These are phyloP conservation scores for Apiotrichum gamsii DNA, from an alignment of 1,284 basidiomycete genomes.

Conservation along the genomic window DNA sequence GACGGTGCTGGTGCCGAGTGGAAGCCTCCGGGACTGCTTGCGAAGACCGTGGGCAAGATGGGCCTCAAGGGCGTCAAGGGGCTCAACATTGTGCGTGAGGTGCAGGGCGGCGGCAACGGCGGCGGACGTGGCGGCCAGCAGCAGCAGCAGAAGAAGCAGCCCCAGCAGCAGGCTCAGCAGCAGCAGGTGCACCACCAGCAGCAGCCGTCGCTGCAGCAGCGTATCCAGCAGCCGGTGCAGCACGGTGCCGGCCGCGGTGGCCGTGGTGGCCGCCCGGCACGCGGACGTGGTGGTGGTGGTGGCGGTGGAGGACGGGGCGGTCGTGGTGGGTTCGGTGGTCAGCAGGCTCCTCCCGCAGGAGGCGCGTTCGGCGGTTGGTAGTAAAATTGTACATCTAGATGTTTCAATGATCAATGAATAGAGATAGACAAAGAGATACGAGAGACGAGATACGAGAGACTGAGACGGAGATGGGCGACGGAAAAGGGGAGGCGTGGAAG, in stretches of 20 bases:
- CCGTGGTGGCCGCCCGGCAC: too few relatives aligned
- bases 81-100: slow-evolving; percentile 31
- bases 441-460: neutral
- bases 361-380: too few relatives aligned
- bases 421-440: neutral
- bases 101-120: slow-evolving; percentile 14
- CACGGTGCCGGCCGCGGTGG: too few relatives aligned
- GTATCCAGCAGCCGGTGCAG: too few relatives aligned
- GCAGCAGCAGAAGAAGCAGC: slow-evolving; percentile 2
- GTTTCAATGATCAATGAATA: too few relatives aligned
- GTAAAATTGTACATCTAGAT: too few relatives aligned
- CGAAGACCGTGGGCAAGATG: slow-evolving; percentile 59
- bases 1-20: slow-evolving; percentile 20
- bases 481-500: too few relatives aligned
- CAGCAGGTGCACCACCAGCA: neutral
- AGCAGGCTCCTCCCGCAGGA: too few relatives aligned
- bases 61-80: slow-evolving; percentile 53
- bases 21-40: slow-evolving; percentile 49
- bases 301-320: too few relatives aligned
- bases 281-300: too few relatives aligned
- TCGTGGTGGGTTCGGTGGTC: too few relatives aligned
- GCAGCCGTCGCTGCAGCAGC: slow-evolving; percentile 4
- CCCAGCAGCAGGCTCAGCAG: slow-evolving; percentile 1
- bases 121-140: slow-evolving; percentile 7
- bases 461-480: too few relatives aligned